Base-by-base conservation (phyloP, 2,329 filamentous ascomycete species). In the Spiromastix sp. region DNA sequence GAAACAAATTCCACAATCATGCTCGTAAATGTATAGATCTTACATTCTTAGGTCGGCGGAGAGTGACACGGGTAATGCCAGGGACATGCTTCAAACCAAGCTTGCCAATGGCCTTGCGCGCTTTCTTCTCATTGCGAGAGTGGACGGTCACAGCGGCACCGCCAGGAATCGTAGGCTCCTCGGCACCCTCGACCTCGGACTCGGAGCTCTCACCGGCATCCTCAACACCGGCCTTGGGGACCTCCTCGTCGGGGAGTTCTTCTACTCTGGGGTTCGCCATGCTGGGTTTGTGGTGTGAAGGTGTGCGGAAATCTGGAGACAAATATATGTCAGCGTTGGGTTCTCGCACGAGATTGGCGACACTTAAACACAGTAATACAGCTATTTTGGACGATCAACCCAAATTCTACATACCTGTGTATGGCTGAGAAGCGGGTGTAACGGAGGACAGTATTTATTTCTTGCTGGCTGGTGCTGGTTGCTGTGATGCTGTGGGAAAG, bases 71-170 rank as follows among this genome's bases (percentile, higher is more conserved):
- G 57, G 91, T 98, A 68, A 98, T 98, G 62, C 91, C 93, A 58
- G 84, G 82, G 51, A 98, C 82, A 60, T 89, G 86, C 75, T 85
- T 91, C 62, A 98, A 73, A 63, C 93, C 87, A 60, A 96, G 79
- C 80, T 98, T 98, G 67, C 86, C 84, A 63, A 98, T 93, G 59
- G 87, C 86, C 79, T 98, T 98, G 71, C 91, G 82, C 56, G 91
- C 93, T 81, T 98, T 98, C 84, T 98, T 98, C 82, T 98, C 91
- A 72, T 96, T 96, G 67, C 91, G 86, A 61, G 85, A 94, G 77
- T 96, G 89, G 59, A 98, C 81, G 55, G 91, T 78, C 59, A 89
- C 82, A 48, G 81, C 78, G 57, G 86, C 84, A 60, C 89, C 91
- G 50, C 83, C 81, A 61, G 89, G 85, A 54, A 81, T 78, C 62